Evolutionary conservation across 1,139 yeast species (phyloP).

Genomic region (Suhomyces choctaworum): DNA sequence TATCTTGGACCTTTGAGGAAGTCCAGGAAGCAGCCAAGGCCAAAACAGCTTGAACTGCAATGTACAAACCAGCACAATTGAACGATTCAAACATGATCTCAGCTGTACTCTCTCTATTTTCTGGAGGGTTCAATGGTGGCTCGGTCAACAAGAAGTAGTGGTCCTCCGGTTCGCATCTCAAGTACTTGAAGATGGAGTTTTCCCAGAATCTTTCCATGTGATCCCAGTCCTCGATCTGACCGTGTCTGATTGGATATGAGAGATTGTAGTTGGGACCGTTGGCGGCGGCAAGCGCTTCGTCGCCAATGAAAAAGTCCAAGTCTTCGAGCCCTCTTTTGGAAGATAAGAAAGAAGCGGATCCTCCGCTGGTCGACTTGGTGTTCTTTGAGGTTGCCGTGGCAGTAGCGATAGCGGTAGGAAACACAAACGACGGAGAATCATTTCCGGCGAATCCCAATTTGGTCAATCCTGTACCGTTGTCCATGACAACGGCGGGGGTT

Average conservation of each 20-base stretch:
- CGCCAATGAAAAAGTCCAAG: constrained; percentile 92
- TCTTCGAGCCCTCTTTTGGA: constrained; percentile 91
- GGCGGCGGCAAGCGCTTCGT: constrained; percentile 88
- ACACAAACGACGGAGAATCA: constrained; percentile 94
- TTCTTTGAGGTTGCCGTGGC: constrained; percentile 50
- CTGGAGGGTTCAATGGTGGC: constrained; percentile 98
- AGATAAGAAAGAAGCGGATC: constrained; percentile 41
- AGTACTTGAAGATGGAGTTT: constrained; percentile 89
- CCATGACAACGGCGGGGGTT: constrained; percentile 95
- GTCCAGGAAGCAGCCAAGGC: constrained; percentile 99
- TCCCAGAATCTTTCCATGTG: constrained; percentile 99
- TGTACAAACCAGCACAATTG: constrained; percentile 97
- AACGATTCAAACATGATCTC: constrained; percentile 98
- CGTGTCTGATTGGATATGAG: constrained; percentile 92
- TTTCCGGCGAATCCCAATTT: constrained; percentile 98
- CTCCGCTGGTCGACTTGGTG: constrained; percentile 26
- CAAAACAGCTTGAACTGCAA: constrained; percentile 97
- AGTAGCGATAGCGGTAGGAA: constrained; percentile 97
- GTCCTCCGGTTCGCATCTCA: constrained; percentile 98
- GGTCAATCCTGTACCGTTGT: constrained; percentile 97
- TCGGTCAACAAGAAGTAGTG: constrained; percentile 93
- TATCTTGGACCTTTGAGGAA: constrained; percentile 88
- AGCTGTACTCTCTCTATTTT: constrained; percentile 96
- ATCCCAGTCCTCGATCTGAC: constrained; percentile 99
- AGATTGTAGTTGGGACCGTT: constrained; percentile 88